Evolutionary conservation across 2,329 filamentous ascomycete genomes (phyloP), one percentile per base, ranked within the genome.

Genomic region (Periconia sp.): DNA sequence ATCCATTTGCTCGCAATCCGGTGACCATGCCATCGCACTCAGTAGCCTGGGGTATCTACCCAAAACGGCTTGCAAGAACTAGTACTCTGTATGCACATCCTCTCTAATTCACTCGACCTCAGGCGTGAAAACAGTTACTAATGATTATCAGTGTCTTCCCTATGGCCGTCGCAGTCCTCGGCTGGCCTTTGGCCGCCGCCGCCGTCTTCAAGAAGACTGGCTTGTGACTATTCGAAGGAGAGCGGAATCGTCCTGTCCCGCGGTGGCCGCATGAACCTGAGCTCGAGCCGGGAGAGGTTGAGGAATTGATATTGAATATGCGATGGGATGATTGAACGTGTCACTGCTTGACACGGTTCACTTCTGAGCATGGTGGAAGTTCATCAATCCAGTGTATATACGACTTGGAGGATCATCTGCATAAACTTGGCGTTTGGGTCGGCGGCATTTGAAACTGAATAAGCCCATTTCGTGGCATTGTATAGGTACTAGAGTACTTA

Each of bases 1-100:
- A 70, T 49, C 68, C 68, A 4, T 65, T 65, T 42, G 59, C 56
- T 5, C 62, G 68, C 31, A 62, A 61, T 46, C 63, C 66, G 1
- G 38, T 59, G 1, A 52, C 57, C 40, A 46, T 52, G 19, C 26
- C 50, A 19, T 42, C 65, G 1, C 63, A 67, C 19, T 28, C 61
- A 8, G 56, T 62, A 26, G 51, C 58, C 26, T 61, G 51, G 11
- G 47, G 44, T 8, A 50, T 59, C 23, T 57, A 63, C 28, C 48
- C 49, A 29, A 59, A 54, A 36, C 54, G 50, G 18, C 2, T 68
- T 0, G 40, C 39, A 1, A 48, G 59, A 24, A 63, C 64, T 5
- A 57, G 53, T 15, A 29, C 40, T 21, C 57, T 61, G 67, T 69
- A 63, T 26, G 65, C 50, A 6, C 6, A 13, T 31, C 4, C 31